Conservation (phyloP, 2,329 filamentous ascomycete species). For the Pseudocercospora ulei region DNA sequence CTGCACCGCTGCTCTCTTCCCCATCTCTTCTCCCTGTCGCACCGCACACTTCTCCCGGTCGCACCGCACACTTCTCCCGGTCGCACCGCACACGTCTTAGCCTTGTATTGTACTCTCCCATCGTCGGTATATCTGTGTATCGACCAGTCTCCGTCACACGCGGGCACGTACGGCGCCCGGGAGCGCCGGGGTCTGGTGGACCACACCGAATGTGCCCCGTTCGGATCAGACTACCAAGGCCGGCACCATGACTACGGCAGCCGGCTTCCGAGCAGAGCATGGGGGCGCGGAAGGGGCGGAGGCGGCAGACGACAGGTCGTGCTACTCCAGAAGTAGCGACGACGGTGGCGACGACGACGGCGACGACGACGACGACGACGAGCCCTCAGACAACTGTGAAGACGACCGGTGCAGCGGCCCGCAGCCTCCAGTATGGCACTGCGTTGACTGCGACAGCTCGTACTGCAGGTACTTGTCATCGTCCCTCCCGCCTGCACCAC, state of each 20-base stretch:
- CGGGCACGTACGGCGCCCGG: constrained; percentile 4
- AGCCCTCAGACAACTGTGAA: constrained; percentile 28
- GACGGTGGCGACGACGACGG: constrained; percentile 14
- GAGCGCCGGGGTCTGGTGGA: constrained; percentile 7
- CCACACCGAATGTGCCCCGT: constrained; percentile 6
- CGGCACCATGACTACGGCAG: constrained; percentile 7
- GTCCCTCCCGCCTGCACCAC: too few species aligned
- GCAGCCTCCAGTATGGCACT: constrained; percentile 28
- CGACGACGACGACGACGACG: constrained; percentile 16
- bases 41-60: neutral
- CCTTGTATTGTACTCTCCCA: neutral
- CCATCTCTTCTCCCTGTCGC: neutral
- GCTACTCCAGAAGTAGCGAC: too few species aligned
- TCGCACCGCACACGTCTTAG: neutral
- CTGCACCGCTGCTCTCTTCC: constrained; percentile 2
- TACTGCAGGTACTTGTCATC: constrained; percentile 33
- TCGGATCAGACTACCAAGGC: constrained; percentile 3
- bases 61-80: neutral
- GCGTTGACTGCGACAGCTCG: constrained; percentile 32
- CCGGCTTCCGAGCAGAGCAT: constrained; percentile 6
- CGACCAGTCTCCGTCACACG: neutral
- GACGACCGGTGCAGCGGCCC: constrained; percentile 30
- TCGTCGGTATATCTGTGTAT: constrained; percentile 3
- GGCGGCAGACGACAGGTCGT: too few species aligned
- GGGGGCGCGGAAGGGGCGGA: too few species aligned